Conservation (phyloP, 1,139 yeast genomes). For the Candida tetrigidarum region DNA sequence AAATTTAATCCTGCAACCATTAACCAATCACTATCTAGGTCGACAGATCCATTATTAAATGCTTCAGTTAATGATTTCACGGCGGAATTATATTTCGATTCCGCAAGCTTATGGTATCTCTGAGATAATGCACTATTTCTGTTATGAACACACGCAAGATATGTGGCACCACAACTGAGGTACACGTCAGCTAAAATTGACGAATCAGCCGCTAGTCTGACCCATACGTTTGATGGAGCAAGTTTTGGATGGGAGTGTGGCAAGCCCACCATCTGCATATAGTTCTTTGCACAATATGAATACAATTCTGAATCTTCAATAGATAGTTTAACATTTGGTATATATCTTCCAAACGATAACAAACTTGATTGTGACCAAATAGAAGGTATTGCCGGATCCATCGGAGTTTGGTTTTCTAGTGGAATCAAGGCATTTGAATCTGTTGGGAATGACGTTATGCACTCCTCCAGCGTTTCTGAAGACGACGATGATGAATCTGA, state of each 20-base stretch:
- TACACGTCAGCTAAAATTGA: conserved; percentile 13
- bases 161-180: conserved; percentile 16
- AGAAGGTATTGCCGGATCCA: background rate
- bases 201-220: conserved; percentile 11
- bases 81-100: conserved; percentile 12
- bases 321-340: conserved; percentile 12
- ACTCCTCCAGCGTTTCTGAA: background rate
- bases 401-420: background rate
- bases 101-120: conserved; percentile 10
- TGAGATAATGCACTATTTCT: conserved; percentile 4
- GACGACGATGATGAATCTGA: background rate
- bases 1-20: conserved; percentile 14
- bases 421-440: background rate
- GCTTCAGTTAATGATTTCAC: conserved; percentile 10
- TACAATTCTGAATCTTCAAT: conserved; percentile 14
- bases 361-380: conserved; percentile 7
- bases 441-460: background rate
- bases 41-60: conserved; percentile 8
- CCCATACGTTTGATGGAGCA: conserved; percentile 12
- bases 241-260: conserved; percentile 14
- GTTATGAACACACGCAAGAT: conserved; percentile 12
- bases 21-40: conserved; percentile 15
- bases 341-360: conserved; percentile 11
- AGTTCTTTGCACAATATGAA: conserved; percentile 12
- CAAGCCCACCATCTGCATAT: conserved; percentile 13